Conservation (phyloP, 768 basidiomycete species). For the Pleurotus salmoneostramineus region DNA sequence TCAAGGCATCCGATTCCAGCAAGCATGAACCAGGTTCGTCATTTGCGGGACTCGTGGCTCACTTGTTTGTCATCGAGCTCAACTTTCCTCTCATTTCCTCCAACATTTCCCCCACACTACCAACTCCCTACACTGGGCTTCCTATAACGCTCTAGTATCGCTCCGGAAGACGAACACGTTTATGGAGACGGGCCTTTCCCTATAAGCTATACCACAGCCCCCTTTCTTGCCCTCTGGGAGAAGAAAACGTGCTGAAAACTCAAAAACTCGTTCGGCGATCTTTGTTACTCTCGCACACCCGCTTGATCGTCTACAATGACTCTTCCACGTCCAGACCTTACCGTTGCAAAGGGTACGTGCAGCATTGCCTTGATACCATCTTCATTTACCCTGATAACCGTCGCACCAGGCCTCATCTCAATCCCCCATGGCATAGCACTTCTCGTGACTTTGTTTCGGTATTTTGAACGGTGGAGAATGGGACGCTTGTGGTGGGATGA, state of each 20-base stretch:
- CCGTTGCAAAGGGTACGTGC: not conserved
- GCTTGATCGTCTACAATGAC: not conserved
- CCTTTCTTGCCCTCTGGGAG: not conserved
- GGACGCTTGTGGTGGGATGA: constrained; percentile 17
- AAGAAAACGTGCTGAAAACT: not conserved
- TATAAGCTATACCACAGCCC: not conserved
- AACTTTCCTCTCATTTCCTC: not conserved
- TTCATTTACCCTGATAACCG: not conserved
- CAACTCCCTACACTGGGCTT: not conserved
- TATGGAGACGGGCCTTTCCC: not conserved
- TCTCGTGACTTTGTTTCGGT: constrained; percentile 12
- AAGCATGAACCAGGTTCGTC: not conserved
- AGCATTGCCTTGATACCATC: too few relatives aligned
- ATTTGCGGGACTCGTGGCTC: not conserved
- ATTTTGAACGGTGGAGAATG: constrained; percentile 13
- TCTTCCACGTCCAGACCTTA: not conserved
- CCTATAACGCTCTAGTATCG: not conserved
- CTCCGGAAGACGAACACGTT: not conserved
- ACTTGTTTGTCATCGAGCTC: not conserved
- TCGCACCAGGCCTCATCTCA: not conserved
- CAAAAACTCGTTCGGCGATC: not conserved
- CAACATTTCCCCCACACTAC: not conserved
- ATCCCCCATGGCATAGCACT: constrained; percentile 10
- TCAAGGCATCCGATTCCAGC: not conserved
- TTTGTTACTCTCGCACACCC: not conserved